Conservation (phyloP, 2,329 filamentous ascomycete genomes). For the Domatiomyces catenatus region DNA sequence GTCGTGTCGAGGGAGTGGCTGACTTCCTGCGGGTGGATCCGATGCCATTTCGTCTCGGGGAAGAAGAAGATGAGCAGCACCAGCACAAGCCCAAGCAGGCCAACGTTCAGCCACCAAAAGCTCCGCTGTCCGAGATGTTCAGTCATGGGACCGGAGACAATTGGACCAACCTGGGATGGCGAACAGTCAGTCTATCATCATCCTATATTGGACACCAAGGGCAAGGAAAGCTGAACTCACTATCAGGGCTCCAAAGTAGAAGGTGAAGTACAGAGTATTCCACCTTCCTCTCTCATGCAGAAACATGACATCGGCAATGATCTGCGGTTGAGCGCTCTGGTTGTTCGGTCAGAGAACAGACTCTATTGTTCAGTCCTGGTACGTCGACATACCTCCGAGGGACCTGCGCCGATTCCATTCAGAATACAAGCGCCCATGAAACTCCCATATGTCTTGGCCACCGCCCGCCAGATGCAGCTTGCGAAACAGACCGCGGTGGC, state of each 20-base stretch:
- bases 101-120: conserved; percentile 54
- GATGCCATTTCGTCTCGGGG: conserved; percentile 47
- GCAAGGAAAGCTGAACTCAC: conserved; percentile 22
- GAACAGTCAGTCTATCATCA: conserved; percentile 7
- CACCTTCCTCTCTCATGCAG: conserved; percentile 49
- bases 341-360: not conserved
- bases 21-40: conserved; percentile 23
- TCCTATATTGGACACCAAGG: too few relatives aligned
- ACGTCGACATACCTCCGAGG: conserved; percentile 33
- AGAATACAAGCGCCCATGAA: conserved; percentile 51
- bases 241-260: conserved; percentile 49
- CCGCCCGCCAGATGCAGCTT: conserved; percentile 43
- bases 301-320: conserved; percentile 52
- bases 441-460: conserved; percentile 41
- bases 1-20: not conserved
- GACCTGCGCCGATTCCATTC: conserved; percentile 48
- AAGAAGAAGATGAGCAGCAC: conserved; percentile 44
- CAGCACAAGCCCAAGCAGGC: conserved; percentile 34
- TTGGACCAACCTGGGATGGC: conserved; percentile 36
- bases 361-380: not conserved
- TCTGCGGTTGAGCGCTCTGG: conserved; percentile 42
- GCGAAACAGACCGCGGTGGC: conserved; percentile 39
- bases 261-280: conserved; percentile 46
- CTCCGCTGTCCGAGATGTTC: conserved; percentile 42
- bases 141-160: conserved; percentile 46